phyloP scores from a whole-genome alignment of 306 rosid species.

The Oemleria cerasiformis region DNA sequence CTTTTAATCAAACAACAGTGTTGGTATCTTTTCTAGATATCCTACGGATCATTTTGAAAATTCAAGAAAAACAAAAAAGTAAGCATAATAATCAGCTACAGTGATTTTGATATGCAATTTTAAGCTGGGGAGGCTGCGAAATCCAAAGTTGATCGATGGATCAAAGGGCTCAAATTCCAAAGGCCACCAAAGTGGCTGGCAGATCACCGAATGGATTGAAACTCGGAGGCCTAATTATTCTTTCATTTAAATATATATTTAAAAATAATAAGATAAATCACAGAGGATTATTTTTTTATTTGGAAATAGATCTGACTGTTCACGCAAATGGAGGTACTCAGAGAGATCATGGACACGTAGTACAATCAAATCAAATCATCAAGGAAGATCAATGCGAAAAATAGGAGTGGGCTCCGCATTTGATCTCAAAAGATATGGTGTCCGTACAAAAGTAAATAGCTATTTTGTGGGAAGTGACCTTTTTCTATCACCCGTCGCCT shows the following conservation, averaged over 20 bases:
- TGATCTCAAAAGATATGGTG: background rate
- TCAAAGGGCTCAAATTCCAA: conserved; percentile 18
- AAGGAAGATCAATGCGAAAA: background rate
- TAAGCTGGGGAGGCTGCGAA: background rate
- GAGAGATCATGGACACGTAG: background rate
- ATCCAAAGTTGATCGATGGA: background rate
- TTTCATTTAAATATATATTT: background rate
- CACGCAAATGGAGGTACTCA: conserved; percentile 14
- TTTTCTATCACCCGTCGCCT: background rate
- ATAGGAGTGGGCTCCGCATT: background rate
- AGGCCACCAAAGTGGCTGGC: conserved; percentile 7
- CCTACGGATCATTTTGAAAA: background rate
- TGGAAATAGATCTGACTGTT: conserved; percentile 13
- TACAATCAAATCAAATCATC: background rate
- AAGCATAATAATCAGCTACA: too few species aligned
- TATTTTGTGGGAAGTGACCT: background rate
- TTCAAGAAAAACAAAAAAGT: background rate
- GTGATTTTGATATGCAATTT: background rate
- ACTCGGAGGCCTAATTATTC: background rate
- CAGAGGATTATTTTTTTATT: background rate
- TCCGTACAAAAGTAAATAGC: background rate
- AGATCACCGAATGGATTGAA: too few species aligned
- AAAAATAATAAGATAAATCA: background rate
- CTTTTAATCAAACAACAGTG: background rate
- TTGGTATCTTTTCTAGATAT: background rate